Base-by-base conservation (phyloP, 1,284 basidiomycete genomes). In the Pterula multifida region DNA sequence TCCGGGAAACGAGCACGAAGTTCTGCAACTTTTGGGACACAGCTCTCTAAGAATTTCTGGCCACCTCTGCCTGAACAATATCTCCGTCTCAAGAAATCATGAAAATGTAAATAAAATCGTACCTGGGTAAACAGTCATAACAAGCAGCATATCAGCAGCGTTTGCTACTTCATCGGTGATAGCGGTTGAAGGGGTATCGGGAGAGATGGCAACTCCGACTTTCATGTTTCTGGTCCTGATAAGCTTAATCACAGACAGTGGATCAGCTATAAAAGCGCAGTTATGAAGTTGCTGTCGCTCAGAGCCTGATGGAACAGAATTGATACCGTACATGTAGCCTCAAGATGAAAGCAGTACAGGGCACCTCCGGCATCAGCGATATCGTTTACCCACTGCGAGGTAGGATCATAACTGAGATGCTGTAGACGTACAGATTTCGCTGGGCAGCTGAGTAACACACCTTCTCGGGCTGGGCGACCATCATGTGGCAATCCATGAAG, bases 401-500 rank as follows among this genome's bases (percentile, higher is more conserved):
- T 45, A 53, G 28, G 21, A 42, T n/a, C n/a, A n/a, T n/a, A n/a
- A n/a, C n/a, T n/a, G n/a, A n/a, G n/a, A n/a, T n/a, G 13, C 9
- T 42, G 39, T 42, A 9, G 9, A 22, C 17, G 39, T 28, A 23
- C n/a, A 47, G 45, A 13, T 22, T 23, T 24, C 6, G 39, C n/a
- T 19, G 23, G 23, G 26, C 12, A 11, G 39, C 19, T 17, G 45
- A 47, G 6, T 47, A 28, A n/a, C 45, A 21, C 59, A 90, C 93
- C 75, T 86, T 84, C 59, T 88, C 87, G 1, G 96, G 96, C 54
- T 98, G 75, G 0, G 93, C 69, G 15, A 99, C 96, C 96, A 99
- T 99, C 96, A 98, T 98, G 69, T 99, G 96, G 68, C 94, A 98
- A 68, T 99, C 96, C 95, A 99, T 98, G 70, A 94, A 98, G 57